Conservation (phyloP, 108 stramenopile genomes). For the Fragilariopsis cylindrus region DNA sequence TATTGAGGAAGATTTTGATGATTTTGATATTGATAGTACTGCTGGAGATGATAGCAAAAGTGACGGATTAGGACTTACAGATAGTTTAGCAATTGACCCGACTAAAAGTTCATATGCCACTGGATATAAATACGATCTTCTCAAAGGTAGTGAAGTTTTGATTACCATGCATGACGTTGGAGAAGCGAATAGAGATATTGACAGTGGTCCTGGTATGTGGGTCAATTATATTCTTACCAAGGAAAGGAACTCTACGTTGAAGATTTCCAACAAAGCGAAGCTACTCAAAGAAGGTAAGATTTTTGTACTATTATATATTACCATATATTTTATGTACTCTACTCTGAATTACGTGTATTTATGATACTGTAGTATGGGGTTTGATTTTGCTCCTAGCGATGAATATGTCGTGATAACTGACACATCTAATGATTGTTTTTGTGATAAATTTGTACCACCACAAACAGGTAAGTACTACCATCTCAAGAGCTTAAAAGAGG, state of each 20-base stretch:
- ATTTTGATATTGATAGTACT: background rate
- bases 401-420: no score
- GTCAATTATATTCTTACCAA: background rate
- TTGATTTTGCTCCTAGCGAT: no score
- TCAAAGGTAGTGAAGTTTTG: background rate
- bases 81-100: background rate
- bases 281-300: background rate
- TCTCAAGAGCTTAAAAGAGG: conserved; percentile 1
- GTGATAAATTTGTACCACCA: no score
- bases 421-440: no score
- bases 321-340: no score
- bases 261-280: background rate
- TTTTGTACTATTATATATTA: no score
- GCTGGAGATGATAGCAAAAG: background rate
- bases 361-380: no score
- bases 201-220: background rate
- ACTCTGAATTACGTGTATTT: no score
- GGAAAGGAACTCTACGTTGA: conserved; percentile 8
- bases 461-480: background rate
- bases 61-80: background rate
- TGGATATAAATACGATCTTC: background rate
- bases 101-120: background rate
- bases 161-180: conserved; percentile 6
- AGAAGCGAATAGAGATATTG: background rate
- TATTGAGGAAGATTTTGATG: background rate